These are phyloP conservation scores for Hamiltosporidium tvaerminnensis DNA, from an alignment of 371 early-diverging fungal genomes.

Conservation along the genomic window DNA sequence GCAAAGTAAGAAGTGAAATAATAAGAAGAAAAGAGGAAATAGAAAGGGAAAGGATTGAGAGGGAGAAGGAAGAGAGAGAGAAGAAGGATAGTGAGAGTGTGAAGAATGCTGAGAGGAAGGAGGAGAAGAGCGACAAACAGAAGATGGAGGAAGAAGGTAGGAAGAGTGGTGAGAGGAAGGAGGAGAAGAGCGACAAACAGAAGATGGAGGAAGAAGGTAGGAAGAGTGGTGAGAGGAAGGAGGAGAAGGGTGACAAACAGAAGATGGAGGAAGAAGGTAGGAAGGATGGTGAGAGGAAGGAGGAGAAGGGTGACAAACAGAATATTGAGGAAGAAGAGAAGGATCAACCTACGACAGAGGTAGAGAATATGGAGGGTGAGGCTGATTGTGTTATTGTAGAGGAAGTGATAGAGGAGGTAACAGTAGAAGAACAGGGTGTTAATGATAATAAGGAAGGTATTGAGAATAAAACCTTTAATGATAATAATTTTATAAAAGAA, in stretches of 20 bases:
- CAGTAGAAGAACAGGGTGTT: too few relatives aligned
- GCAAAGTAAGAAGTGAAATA: constrained; percentile 2
- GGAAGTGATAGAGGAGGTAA: too few relatives aligned
- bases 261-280: neutral
- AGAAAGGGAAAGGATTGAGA: too few relatives aligned
- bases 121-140: constrained; percentile 5
- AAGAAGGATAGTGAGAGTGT: too few relatives aligned
- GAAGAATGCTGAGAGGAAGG: too few relatives aligned
- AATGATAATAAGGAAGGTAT: too few relatives aligned
- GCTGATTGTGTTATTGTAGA: too few relatives aligned
- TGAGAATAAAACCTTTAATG: constrained; percentile 1
- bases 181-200: constrained; percentile 6
- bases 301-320: neutral
- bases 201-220: constrained; percentile 3
- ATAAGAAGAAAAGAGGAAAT: neutral
- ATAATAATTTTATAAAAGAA: neutral
- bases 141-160: neutral
- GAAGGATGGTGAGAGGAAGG: constrained; percentile 10
- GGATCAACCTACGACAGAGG: too few relatives aligned
- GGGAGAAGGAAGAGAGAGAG: too few relatives aligned
- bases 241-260: neutral
- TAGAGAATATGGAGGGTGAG: too few relatives aligned
- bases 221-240: constrained; percentile 9
- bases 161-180: constrained; percentile 5
- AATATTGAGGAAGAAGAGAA: too few relatives aligned